Percentiles rank a stretch among this genome's conserved stretches.
Conservation (phyloP, 805 yeast genomes). For the Candida boleticola region DNA sequence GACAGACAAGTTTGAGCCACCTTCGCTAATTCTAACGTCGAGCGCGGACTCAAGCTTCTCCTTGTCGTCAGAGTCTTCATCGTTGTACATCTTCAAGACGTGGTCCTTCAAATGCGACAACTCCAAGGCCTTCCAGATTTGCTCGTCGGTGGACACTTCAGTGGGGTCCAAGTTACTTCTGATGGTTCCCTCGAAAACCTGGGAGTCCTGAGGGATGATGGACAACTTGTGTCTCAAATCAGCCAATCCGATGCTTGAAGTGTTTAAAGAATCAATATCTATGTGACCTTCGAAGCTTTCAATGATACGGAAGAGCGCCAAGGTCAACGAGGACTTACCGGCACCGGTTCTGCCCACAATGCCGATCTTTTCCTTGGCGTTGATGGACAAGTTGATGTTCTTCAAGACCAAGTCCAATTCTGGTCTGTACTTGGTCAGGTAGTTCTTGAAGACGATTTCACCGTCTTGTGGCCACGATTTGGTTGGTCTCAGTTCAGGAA, state of each 20-base stretch:
- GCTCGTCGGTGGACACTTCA: conserved; percentile 32
- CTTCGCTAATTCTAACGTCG: conserved; percentile 42
- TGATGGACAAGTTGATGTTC: conserved; percentile 34
- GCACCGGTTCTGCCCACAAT: conserved; percentile 49
- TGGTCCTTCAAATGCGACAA: conserved; percentile 43
- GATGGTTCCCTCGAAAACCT: conserved; percentile 43
- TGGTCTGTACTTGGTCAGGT: conserved; percentile 43
- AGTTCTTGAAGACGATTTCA: conserved; percentile 33
- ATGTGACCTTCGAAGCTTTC: conserved; percentile 37
- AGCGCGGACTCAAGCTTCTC: conserved; percentile 23
- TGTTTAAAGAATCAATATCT: conserved; percentile 33
- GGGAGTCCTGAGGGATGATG: conserved; percentile 47
- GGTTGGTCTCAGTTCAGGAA: conserved; percentile 63
- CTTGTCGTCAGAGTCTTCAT: conserved; percentile 23
- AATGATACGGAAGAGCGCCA: conserved; percentile 44
- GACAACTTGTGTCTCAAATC: conserved; percentile 43
- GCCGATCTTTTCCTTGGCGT: conserved; percentile 41
- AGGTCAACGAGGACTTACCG: conserved; percentile 44
- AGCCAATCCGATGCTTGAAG: conserved; percentile 35
- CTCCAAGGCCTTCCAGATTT: conserved; percentile 42
- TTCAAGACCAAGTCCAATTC: conserved; percentile 44
- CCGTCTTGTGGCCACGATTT: conserved; percentile 39
- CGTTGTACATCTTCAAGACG: conserved; percentile 35
- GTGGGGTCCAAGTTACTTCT: conserved; percentile 44
- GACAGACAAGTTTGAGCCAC: conserved; percentile 48